Conservation (phyloP, 2,329 filamentous ascomycete species). For the Exophiala viscosa region DNA sequence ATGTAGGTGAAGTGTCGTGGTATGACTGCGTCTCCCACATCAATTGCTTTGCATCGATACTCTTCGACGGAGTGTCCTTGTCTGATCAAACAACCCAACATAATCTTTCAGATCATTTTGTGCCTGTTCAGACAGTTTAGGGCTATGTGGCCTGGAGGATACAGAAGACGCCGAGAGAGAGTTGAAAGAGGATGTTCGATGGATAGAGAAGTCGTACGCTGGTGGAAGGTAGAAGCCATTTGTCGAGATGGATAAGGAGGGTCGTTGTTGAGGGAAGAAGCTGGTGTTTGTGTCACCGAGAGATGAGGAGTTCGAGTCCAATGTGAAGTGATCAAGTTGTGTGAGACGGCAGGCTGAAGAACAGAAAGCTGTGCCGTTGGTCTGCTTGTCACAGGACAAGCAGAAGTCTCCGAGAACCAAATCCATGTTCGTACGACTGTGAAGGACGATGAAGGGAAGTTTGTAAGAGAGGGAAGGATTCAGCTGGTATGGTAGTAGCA, state of each 20-base stretch:
- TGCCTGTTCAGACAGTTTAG: constrained; percentile 70
- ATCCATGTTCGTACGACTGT: constrained; percentile 50
- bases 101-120: constrained; percentile 79
- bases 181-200: constrained; percentile 31
- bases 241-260: constrained; percentile 33
- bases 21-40: not conserved
- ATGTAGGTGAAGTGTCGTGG: not conserved
- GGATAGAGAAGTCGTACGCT: constrained; percentile 69
- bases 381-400: constrained; percentile 88
- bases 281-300: constrained; percentile 46
- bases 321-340: constrained; percentile 62
- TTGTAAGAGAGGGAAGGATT: constrained; percentile 1
- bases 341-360: constrained; percentile 85
- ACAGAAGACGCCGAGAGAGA: constrained; percentile 48
- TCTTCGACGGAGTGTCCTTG: constrained; percentile 50
- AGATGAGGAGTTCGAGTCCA: constrained; percentile 35
- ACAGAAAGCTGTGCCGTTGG: constrained; percentile 78
- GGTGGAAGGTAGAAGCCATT: constrained; percentile 65
- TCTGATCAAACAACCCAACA: constrained; percentile 82
- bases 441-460: constrained; percentile 1
- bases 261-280: constrained; percentile 25
- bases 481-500: not conserved
- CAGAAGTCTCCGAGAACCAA: constrained; percentile 74
- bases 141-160: constrained; percentile 62
- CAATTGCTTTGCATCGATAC: constrained; percentile 29